Percentiles rank a stretch among this genome's conserved stretches.
These are phyloP conservation scores for Misopates orontium DNA, from an alignment of 257 asterid species.

Conservation along the genomic window DNA sequence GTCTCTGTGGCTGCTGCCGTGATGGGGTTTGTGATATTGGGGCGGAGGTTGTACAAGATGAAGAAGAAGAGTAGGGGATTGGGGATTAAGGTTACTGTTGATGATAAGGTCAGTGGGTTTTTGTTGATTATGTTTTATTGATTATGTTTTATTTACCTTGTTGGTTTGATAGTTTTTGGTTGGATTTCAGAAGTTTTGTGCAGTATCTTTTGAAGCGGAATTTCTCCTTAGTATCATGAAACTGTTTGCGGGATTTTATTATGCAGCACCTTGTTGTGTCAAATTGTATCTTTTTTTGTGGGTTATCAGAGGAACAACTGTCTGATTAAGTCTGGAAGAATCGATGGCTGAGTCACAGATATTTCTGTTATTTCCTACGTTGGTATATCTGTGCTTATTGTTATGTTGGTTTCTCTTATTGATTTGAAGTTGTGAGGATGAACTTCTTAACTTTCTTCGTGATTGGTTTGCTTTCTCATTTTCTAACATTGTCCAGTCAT, in stretches of 20 bases:
- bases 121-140: slow-evolving; percentile 29
- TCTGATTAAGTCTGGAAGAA: slow-evolving; percentile 18
- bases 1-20: slow-evolving; percentile 83
- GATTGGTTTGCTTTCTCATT: background rate
- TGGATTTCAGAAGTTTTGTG: slow-evolving; percentile 12
- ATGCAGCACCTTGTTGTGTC: too few relatives aligned
- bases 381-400: too few relatives aligned
- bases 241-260: too few relatives aligned
- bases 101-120: slow-evolving; percentile 73
- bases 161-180: background rate
- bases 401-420: too few relatives aligned
- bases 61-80: slow-evolving; percentile 67
- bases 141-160: slow-evolving; percentile 16
- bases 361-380: background rate
- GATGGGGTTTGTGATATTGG: slow-evolving; percentile 80
- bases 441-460: background rate
- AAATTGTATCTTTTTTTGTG: background rate
- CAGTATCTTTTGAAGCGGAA: background rate
- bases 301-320: background rate
- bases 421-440: too few relatives aligned
- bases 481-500: too few relatives aligned
- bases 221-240: too few relatives aligned
- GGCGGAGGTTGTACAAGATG: slow-evolving; percentile 75
- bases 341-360: background rate
- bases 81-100: slow-evolving; percentile 74